phyloP scores from a whole-genome alignment of 1,139 yeast genomes.

The Eremothecium cymbalariae region DNA sequence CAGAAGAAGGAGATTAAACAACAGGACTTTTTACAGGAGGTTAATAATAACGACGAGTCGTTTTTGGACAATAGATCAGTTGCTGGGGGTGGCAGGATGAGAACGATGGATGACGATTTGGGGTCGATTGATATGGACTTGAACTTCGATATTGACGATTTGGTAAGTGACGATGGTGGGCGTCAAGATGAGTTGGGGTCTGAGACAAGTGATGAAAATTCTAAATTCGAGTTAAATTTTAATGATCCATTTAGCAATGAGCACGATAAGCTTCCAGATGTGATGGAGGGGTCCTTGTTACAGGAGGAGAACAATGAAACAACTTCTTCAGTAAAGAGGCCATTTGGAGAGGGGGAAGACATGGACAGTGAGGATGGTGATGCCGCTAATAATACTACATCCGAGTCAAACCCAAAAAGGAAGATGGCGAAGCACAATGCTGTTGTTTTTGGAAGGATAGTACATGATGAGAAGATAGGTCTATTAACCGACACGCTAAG shows the following conservation, averaged over 20 bases:
- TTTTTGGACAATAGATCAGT: background rate
- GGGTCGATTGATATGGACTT: slow-evolving; percentile 25
- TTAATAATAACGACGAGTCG: slow-evolving; percentile 14
- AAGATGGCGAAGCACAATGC: background rate
- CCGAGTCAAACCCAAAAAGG: background rate
- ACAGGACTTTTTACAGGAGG: slow-evolving; percentile 26
- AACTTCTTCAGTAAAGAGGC: no score
- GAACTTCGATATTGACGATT: slow-evolving; percentile 25
- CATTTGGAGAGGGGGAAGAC: slow-evolving; percentile 6
- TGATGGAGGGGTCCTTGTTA: slow-evolving; percentile 3
- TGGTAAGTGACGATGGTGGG: slow-evolving; percentile 21
- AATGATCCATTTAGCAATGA: slow-evolving; percentile 2
- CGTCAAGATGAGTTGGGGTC: slow-evolving; percentile 2
- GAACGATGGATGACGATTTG: slow-evolving; percentile 8
- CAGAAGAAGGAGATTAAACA: slow-evolving; percentile 19
- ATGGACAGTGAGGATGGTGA: slow-evolving; percentile 1
- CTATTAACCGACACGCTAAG: slow-evolving; percentile 24
- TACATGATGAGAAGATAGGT: slow-evolving; percentile 22
- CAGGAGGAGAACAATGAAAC: no score
- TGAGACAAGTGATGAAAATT: background rate
- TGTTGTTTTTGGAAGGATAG: slow-evolving; percentile 10
- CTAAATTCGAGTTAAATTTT: slow-evolving; percentile 3
- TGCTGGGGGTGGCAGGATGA: background rate
- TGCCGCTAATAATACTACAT: slow-evolving; percentile 9
- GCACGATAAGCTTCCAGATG: slow-evolving; percentile 1